These are phyloP conservation scores for Heritiera littoralis DNA, from an alignment of 345 rosid genomes.

Conservation along the genomic window DNA sequence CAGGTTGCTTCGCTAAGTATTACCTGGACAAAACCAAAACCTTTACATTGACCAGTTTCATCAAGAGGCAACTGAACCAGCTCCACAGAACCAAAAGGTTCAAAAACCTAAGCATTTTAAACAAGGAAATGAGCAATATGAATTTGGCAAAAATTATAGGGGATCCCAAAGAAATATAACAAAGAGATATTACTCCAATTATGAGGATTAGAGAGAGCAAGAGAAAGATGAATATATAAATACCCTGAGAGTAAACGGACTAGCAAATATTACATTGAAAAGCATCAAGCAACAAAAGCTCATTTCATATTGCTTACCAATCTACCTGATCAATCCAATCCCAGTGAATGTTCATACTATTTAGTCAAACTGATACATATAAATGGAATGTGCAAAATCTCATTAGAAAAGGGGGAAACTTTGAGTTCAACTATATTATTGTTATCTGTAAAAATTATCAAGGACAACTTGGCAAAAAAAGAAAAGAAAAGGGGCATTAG, in stretches of 20 bases:
- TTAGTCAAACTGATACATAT: slow-evolving; percentile 1
- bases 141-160: neutral
- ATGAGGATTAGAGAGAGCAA: neutral
- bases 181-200: neutral
- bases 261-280: neutral
- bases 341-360: neutral
- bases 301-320: neutral
- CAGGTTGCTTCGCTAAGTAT: slow-evolving; percentile 3
- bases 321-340: neutral
- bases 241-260: neutral
- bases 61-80: slow-evolving; percentile 93
- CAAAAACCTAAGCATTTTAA: slow-evolving; percentile 69
- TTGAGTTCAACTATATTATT: neutral
- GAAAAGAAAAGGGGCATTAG: neutral
- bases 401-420: neutral
- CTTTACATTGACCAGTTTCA: slow-evolving; percentile 87
- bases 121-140: slow-evolving; percentile 6
- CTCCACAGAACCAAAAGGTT: slow-evolving; percentile 92
- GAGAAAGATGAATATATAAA: neutral
- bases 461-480: neutral
- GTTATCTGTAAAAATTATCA: neutral
- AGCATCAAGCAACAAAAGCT: neutral
- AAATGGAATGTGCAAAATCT: neutral
- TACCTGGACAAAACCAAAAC: slow-evolving; percentile 97
- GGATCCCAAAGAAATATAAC: neutral